Conservation (phyloP, 2,329 filamentous ascomycete species). For the Claviceps sp. region DNA sequence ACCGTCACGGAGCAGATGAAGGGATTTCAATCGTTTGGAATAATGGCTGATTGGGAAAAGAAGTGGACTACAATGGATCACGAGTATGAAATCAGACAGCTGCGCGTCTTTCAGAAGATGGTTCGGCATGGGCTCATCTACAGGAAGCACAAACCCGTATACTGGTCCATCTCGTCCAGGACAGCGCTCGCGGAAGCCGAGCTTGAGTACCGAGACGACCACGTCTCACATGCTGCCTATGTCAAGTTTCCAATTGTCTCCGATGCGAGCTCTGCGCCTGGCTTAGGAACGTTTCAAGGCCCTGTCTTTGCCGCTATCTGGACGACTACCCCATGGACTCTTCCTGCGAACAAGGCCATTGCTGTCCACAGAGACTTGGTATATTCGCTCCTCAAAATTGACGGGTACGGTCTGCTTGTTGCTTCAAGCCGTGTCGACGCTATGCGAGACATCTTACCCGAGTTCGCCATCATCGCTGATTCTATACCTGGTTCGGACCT, state of each 20-base stretch:
- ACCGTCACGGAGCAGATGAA: slow-evolving; percentile 63
- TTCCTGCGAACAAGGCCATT: slow-evolving; percentile 85
- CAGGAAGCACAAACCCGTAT: slow-evolving; percentile 67
- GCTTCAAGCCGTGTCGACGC: slow-evolving; percentile 57
- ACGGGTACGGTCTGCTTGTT: slow-evolving; percentile 51
- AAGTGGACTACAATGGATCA: slow-evolving; percentile 70
- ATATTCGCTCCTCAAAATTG: slow-evolving; percentile 54
- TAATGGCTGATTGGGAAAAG: slow-evolving; percentile 71
- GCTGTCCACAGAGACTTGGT: slow-evolving; percentile 62
- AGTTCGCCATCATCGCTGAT: slow-evolving; percentile 38
- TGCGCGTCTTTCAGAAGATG: slow-evolving; percentile 64
- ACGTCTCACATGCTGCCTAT: slow-evolving; percentile 61
- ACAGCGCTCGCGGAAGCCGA: slow-evolving; percentile 77
- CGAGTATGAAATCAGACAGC: slow-evolving; percentile 59
- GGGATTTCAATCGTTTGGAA: slow-evolving; percentile 57
- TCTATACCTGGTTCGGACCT: slow-evolving; percentile 53
- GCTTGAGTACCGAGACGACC: slow-evolving; percentile 67
- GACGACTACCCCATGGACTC: slow-evolving; percentile 97
- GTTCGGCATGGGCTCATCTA: slow-evolving; percentile 62
- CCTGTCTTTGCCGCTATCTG: slow-evolving; percentile 75
- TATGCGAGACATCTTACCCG: slow-evolving; percentile 35
- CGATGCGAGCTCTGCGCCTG: slow-evolving; percentile 18
- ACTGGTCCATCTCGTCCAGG: slow-evolving; percentile 70
- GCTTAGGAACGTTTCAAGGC: slow-evolving; percentile 26
- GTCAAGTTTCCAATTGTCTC: slow-evolving; percentile 60